A percentile compares a stretch with the other conserved stretches of the same genome.
These are phyloP conservation scores for Sporothrix sp. DNA, from an alignment of 2,329 filamentous ascomycete species.

Conservation along the genomic window DNA sequence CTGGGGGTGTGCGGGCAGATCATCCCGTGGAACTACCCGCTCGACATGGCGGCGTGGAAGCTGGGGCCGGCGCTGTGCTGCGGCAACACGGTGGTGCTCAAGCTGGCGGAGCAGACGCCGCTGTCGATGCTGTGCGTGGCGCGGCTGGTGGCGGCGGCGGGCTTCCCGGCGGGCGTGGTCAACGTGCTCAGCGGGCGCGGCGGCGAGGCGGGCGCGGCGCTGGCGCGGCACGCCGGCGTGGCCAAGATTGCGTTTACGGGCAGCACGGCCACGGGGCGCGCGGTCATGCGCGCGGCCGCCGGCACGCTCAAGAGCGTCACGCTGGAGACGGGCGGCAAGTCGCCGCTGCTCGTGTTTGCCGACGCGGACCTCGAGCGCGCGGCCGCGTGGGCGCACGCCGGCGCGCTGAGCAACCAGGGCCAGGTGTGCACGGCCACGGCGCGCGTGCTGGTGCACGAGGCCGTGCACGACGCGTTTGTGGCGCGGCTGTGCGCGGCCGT, in stretches of 20 bases:
- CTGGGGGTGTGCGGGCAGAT: slow-evolving; percentile 68
- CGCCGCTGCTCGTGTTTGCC: slow-evolving; percentile 47
- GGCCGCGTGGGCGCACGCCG: slow-evolving; percentile 40
- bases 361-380: slow-evolving; percentile 53
- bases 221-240: slow-evolving; percentile 53
- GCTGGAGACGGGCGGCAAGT: slow-evolving; percentile 52
- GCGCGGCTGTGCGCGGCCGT: slow-evolving; percentile 51
- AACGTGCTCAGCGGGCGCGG: slow-evolving; percentile 64
- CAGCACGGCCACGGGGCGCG: slow-evolving; percentile 53
- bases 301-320: slow-evolving; percentile 50
- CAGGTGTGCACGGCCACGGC: slow-evolving; percentile 54
- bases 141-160: slow-evolving; percentile 56
- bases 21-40: slow-evolving; percentile 66
- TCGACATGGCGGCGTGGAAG: slow-evolving; percentile 64
- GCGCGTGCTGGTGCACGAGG: slow-evolving; percentile 50
- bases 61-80: slow-evolving; percentile 55
- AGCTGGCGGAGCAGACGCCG: slow-evolving; percentile 53
- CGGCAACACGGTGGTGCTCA: slow-evolving; percentile 52
- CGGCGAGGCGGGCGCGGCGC: slow-evolving; percentile 52
- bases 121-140: slow-evolving; percentile 52
- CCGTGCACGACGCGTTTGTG: slow-evolving; percentile 51
- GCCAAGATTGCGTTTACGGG: slow-evolving; percentile 71
- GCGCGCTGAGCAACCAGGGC: slow-evolving; percentile 48
- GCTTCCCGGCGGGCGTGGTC: slow-evolving; percentile 64
- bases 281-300: slow-evolving; percentile 58